Percentiles rank a stretch among this genome's conserved stretches.
Conservation (phyloP, 805 yeast genomes). For the Candida odintsovae region DNA sequence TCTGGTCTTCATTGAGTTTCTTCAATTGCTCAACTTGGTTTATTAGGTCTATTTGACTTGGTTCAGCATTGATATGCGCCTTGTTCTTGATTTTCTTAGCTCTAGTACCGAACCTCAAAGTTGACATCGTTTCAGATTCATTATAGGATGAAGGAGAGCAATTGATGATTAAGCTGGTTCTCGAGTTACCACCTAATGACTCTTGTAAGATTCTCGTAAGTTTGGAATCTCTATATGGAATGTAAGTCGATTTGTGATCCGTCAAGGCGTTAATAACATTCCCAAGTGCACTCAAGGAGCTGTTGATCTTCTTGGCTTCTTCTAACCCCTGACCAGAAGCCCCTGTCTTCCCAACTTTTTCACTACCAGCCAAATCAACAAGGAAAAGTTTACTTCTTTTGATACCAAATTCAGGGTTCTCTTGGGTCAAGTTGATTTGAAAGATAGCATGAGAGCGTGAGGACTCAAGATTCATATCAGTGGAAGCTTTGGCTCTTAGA, state of each 20-base stretch:
- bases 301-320: slow-evolving; percentile 81
- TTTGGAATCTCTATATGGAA: slow-evolving; percentile 76
- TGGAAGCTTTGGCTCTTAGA: slow-evolving; percentile 50
- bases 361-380: slow-evolving; percentile 87
- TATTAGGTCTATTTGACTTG: slow-evolving; percentile 18
- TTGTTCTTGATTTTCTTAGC: slow-evolving; percentile 63
- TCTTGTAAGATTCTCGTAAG: slow-evolving; percentile 74
- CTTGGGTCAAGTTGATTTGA: slow-evolving; percentile 62
- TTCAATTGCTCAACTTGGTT: slow-evolving; percentile 18
- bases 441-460: slow-evolving; percentile 81
- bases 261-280: slow-evolving; percentile 77
- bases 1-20: slow-evolving; percentile 13
- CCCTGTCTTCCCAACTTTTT: slow-evolving; percentile 71
- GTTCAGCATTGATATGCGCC: slow-evolving; percentile 48
- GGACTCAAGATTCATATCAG: slow-evolving; percentile 67
- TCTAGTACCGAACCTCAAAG: slow-evolving; percentile 68
- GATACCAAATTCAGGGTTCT: slow-evolving; percentile 48
- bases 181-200: slow-evolving; percentile 76
- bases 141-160: slow-evolving; percentile 61
- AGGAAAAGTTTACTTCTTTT: slow-evolving; percentile 62
- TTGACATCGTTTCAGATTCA: slow-evolving; percentile 60
- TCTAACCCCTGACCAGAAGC: slow-evolving; percentile 70
- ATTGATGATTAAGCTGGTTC: slow-evolving; percentile 67
- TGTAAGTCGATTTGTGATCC: slow-evolving; percentile 56
- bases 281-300: slow-evolving; percentile 72